These are phyloP conservation scores for Ophiostoma himal-ulmi DNA, from an alignment of 2,329 filamentous ascomycete species.

Conservation along the genomic window DNA sequence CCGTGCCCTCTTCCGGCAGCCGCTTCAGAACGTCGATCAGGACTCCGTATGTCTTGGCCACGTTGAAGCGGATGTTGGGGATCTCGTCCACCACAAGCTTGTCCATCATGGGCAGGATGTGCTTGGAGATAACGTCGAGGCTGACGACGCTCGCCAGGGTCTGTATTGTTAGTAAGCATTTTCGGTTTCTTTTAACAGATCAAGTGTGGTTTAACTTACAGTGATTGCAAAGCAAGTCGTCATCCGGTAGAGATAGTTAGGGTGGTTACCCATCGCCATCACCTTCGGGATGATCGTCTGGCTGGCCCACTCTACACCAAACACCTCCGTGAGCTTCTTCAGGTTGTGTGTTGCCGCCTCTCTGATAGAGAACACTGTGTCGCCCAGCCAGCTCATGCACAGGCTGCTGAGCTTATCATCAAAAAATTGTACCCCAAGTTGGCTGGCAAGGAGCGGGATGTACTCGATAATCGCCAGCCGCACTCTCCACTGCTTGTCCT, in stretches of 20 bases:
- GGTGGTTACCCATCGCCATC: slow-evolving; percentile 95
- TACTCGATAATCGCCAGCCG: slow-evolving; percentile 98
- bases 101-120: slow-evolving; percentile 92
- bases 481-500: slow-evolving; percentile 99
- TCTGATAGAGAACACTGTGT: slow-evolving; percentile 97
- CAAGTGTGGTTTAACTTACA: slow-evolving; percentile 4
- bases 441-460: slow-evolving; percentile 89
- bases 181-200: neutral
- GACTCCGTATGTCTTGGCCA: slow-evolving; percentile 92
- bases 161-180: slow-evolving; percentile 44
- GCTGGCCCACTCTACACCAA: slow-evolving; percentile 95
- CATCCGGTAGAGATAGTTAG: slow-evolving; percentile 99
- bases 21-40: slow-evolving; percentile 88
- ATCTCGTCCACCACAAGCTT: slow-evolving; percentile 92
- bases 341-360: slow-evolving; percentile 96
- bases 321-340: slow-evolving; percentile 97
- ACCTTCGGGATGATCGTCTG: slow-evolving; percentile 98
- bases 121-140: slow-evolving; percentile 85
- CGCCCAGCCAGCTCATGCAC: slow-evolving; percentile 97
- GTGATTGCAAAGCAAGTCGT: slow-evolving; percentile 96
- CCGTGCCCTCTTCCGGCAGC: slow-evolving; percentile 79
- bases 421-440: slow-evolving; percentile 95
- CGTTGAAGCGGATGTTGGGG: slow-evolving; percentile 98
- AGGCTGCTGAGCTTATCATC: slow-evolving; percentile 92
- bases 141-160: slow-evolving; percentile 90